phyloP scores from a whole-genome alignment of 805 yeast species.

The Kuraishia capsulata region DNA sequence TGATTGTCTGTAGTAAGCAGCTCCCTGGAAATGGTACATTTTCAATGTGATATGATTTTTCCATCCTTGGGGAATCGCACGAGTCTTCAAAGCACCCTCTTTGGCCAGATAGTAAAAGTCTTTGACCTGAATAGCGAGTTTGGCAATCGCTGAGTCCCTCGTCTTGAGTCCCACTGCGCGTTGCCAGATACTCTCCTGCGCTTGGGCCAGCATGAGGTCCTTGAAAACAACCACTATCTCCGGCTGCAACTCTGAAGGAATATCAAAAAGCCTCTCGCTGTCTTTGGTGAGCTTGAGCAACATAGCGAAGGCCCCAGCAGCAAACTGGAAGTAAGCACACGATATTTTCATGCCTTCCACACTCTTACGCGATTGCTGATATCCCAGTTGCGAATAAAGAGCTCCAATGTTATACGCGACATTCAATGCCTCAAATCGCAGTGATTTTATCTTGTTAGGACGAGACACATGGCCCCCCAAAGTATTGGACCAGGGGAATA shows the following conservation, averaged over 20 bases:
- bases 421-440: slow-evolving; percentile 53
- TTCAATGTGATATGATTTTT: slow-evolving; percentile 51
- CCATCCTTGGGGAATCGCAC: slow-evolving; percentile 40
- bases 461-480: slow-evolving; percentile 46
- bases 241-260: slow-evolving; percentile 37
- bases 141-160: slow-evolving; percentile 54
- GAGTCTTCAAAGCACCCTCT: slow-evolving; percentile 28
- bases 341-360: slow-evolving; percentile 53
- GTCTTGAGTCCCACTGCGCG: slow-evolving; percentile 44
- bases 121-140: slow-evolving; percentile 55
- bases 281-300: slow-evolving; percentile 14
- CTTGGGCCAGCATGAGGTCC: slow-evolving; percentile 63
- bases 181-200: slow-evolving; percentile 82
- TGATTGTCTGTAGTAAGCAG: slow-evolving; percentile 58
- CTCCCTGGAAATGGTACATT: slow-evolving; percentile 57
- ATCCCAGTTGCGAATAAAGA: slow-evolving; percentile 48
- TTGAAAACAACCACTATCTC: slow-evolving; percentile 43
- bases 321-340: slow-evolving; percentile 54
- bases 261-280: slow-evolving; percentile 10
- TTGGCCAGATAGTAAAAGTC: slow-evolving; percentile 32
- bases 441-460: slow-evolving; percentile 34
- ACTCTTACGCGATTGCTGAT: slow-evolving; percentile 30
- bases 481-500: slow-evolving; percentile 69
- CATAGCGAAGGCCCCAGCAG: slow-evolving; percentile 58
- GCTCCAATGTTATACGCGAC: slow-evolving; percentile 64